Evolutionary conservation across 306 rosid genomes (phyloP).

Genomic region (Pyrus pyrifolia): DNA sequence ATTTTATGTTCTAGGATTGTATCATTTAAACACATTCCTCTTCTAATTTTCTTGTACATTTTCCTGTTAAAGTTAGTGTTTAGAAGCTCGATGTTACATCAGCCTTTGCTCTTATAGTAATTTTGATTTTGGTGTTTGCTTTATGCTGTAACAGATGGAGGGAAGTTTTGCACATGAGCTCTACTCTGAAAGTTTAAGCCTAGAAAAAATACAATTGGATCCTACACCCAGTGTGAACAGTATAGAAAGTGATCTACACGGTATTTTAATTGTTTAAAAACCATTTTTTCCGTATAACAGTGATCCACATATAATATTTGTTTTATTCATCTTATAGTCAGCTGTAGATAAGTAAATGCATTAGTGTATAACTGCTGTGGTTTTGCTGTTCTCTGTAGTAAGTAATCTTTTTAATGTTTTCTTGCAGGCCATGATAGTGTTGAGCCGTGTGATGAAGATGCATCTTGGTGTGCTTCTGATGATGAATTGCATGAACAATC

Average conservation of each 20-base stretch:
- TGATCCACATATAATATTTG: background rate
- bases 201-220: conserved; percentile 38
- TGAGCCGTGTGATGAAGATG: conserved; percentile 33
- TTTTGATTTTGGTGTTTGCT: background rate
- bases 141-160: conserved; percentile 47
- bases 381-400: background rate
- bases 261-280: conserved; percentile 13
- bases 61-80: background rate
- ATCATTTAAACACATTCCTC: background rate
- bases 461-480: conserved; percentile 40
- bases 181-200: conserved; percentile 52
- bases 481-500: conserved; percentile 35
- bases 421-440: conserved; percentile 37
- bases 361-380: background rate
- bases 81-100: background rate
- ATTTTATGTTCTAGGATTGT: background rate
- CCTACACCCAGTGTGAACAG: conserved; percentile 4
- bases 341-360: background rate
- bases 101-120: background rate
- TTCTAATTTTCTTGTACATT: background rate
- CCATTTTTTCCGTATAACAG: background rate
- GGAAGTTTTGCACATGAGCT: conserved; percentile 62
- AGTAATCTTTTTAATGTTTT: background rate
- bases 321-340: background rate
- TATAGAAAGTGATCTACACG: conserved; percentile 19